Conservation (phyloP, 192 early-diverging fungal species). For the Coemansia sp. region DNA sequence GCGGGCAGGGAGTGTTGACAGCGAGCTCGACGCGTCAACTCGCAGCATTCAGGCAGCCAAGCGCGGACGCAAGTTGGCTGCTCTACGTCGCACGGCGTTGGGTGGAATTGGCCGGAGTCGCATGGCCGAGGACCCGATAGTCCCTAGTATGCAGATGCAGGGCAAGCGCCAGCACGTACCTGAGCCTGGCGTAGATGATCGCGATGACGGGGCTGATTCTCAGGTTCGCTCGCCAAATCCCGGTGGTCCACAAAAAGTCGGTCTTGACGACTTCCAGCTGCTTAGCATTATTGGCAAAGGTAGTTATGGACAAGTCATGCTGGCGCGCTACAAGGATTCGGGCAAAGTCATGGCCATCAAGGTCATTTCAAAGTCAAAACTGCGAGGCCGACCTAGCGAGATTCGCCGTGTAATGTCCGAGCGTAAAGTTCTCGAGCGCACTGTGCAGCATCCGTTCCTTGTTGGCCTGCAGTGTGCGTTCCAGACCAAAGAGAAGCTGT, state of each 20-base stretch:
- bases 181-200: constrained; percentile 48
- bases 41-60: constrained; percentile 17
- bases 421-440: constrained; percentile 61
- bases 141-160: constrained; percentile 50
- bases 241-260: constrained; percentile 9
- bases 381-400: constrained; percentile 63
- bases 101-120: constrained; percentile 35
- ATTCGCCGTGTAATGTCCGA: constrained; percentile 66
- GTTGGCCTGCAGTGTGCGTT: constrained; percentile 72
- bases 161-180: constrained; percentile 9
- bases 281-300: constrained; percentile 78
- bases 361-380: constrained; percentile 68
- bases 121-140: constrained; percentile 20
- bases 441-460: constrained; percentile 61
- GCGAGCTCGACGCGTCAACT: constrained; percentile 18
- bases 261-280: constrained; percentile 64
- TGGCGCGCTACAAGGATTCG: constrained; percentile 74
- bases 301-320: constrained; percentile 73
- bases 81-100: constrained; percentile 28
- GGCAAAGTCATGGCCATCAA: constrained; percentile 69
- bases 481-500: constrained; percentile 73
- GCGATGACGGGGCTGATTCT: constrained; percentile 63
- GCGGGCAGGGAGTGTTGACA: constrained; percentile 30
- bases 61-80: constrained; percentile 41
- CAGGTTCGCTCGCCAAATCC: constrained; percentile 45